Conservation (phyloP, 352 stramenopile species). For the Phytophthora foliorum region DNA sequence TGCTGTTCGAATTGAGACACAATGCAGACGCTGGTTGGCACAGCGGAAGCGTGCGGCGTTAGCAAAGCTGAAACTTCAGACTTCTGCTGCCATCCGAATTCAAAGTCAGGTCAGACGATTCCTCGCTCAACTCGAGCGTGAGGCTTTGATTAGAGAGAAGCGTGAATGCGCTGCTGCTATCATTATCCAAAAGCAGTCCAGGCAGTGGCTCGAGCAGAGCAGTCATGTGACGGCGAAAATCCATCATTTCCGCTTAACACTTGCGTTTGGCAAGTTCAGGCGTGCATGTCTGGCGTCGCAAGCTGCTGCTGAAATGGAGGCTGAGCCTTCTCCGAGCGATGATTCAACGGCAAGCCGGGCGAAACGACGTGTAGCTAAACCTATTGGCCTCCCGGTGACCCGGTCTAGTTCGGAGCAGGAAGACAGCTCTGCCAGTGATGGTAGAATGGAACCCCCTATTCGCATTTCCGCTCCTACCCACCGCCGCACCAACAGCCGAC, state of each 20-base stretch:
- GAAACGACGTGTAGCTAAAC: constrained; percentile 15
- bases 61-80: constrained; percentile 13
- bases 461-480: constrained; percentile 24
- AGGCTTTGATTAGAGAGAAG: constrained; percentile 30
- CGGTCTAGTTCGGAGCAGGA: constrained; percentile 45
- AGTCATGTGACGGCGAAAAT: constrained; percentile 24
- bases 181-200: constrained; percentile 38
- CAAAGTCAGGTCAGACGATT: constrained; percentile 41
- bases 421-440: constrained; percentile 41
- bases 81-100: constrained; percentile 29
- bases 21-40: constrained; percentile 25
- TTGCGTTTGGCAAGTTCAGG: constrained; percentile 47
- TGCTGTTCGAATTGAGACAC: constrained; percentile 24
- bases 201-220: constrained; percentile 40
- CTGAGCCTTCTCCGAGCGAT: constrained; percentile 42
- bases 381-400: constrained; percentile 13
- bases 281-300: constrained; percentile 33
- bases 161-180: constrained; percentile 25
- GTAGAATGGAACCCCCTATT: constrained; percentile 36
- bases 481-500: constrained; percentile 31
- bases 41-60: constrained; percentile 13
- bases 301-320: constrained; percentile 37
- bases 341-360: constrained; percentile 22
- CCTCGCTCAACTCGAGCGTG: constrained; percentile 27
- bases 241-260: constrained; percentile 41